These are phyloP conservation scores for Aureobasidium melanogenum DNA, from an alignment of 2,329 filamentous ascomycete species.

Conservation along the genomic window DNA sequence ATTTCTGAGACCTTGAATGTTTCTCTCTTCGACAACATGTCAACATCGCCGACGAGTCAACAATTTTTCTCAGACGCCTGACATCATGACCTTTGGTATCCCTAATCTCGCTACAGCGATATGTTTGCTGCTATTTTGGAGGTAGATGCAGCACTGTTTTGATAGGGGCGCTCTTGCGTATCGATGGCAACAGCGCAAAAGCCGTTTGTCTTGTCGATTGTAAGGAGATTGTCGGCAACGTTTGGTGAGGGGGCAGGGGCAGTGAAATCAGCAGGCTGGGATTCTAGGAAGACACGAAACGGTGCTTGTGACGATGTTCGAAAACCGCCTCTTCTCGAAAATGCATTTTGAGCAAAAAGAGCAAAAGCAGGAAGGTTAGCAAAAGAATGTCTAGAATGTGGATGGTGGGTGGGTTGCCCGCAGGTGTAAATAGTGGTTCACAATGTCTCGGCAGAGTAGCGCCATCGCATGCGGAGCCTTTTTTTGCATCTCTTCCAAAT, in stretches of 20 bases:
- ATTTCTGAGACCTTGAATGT: background rate
- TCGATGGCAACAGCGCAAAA: slow-evolving; percentile 4
- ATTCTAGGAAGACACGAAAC: background rate
- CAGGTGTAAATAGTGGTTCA: background rate
- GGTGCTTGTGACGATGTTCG: background rate
- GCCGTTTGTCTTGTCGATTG: slow-evolving; percentile 1
- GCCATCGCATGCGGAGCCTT: background rate
- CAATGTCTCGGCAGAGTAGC: background rate
- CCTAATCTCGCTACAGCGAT: background rate
- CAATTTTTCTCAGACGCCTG: background rate
- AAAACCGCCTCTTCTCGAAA: background rate
- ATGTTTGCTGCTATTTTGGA: background rate
- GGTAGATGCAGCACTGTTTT: background rate
- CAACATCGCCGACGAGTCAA: too few species aligned
- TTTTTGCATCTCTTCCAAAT: background rate
- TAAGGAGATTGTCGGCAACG: background rate
- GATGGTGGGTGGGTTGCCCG: background rate
- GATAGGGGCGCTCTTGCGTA: background rate
- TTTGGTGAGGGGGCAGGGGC: background rate
- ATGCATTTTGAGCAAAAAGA: background rate
- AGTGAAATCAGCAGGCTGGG: background rate
- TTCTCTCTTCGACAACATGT: too few species aligned
- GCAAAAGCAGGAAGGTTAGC: background rate
- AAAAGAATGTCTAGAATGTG: background rate
- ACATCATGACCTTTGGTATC: background rate